Percentiles rank a stretch among this genome's conserved stretches.
These are phyloP conservation scores for Tripterygium wilfordii DNA, from an alignment of 177 flowering plant species.

Conservation along the genomic window DNA sequence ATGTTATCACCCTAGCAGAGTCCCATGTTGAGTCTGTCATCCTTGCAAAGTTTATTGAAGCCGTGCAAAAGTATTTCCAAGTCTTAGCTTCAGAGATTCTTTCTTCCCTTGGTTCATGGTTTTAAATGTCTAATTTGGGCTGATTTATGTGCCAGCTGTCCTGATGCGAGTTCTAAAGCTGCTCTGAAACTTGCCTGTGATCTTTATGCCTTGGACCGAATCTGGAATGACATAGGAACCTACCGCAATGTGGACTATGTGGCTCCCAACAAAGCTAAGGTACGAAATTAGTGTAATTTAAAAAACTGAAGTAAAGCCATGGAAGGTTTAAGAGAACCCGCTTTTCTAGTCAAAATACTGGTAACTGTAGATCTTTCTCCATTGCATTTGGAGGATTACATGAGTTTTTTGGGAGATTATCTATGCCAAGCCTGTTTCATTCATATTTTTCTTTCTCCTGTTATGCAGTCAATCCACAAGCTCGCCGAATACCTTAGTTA, in stretches of 20 bases:
- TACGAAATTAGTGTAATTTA: too few species aligned
- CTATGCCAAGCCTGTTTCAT: too few species aligned
- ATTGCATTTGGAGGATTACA: too few species aligned
- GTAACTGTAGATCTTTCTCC: too few species aligned
- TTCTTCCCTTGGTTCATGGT: not conserved
- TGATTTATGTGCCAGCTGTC: conserved; percentile 52
- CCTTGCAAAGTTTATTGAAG: conserved; percentile 80
- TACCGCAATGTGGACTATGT: conserved; percentile 95
- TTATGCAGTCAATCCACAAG: conserved; percentile 86
- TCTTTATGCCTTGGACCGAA: conserved; percentile 88
- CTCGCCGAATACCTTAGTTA: conserved; percentile 80
- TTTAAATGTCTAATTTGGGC: conserved; percentile 3
- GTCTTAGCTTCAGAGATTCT: not conserved
- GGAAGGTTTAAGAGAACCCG: too few species aligned
- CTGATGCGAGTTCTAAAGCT: conserved; percentile 54
- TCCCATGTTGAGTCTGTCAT: conserved; percentile 95
- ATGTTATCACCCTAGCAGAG: conserved; percentile 87
- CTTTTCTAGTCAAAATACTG: too few species aligned
- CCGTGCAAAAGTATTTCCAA: conserved; percentile 59
- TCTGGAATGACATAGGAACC: conserved; percentile 97
- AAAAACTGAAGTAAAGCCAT: too few species aligned
- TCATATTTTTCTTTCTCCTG: not conserved
- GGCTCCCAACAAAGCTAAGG: conserved; percentile 99
- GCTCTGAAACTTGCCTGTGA: conserved; percentile 88
- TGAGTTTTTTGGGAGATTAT: not conserved